Evolutionary conservation across 176 grass and related monocot species (phyloP).

Genomic region (Zoysia pacifica): DNA sequence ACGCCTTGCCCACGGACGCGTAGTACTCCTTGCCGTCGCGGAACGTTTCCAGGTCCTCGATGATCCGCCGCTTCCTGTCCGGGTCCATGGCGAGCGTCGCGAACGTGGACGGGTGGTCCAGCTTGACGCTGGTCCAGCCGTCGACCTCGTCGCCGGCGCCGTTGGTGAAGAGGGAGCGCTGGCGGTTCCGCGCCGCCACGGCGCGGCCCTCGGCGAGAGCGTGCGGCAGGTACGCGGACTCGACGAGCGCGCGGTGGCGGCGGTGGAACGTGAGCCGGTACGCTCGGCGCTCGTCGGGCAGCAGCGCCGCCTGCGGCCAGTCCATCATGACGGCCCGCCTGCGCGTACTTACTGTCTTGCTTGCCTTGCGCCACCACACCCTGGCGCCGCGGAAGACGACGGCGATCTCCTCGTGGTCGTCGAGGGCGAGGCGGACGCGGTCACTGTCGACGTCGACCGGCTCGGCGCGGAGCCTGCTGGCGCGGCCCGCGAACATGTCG

Average conservation of each 20-base stretch:
- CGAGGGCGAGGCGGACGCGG: too few relatives aligned
- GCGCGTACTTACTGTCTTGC: too few relatives aligned
- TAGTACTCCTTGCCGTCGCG: too few relatives aligned
- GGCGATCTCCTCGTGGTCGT: too few relatives aligned
- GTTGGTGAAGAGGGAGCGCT: slow-evolving; percentile 58
- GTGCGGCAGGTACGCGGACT: slow-evolving; percentile 42
- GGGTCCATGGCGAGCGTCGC: slow-evolving; percentile 9
- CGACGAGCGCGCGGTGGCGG: slow-evolving; percentile 32
- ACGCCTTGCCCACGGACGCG: too few relatives aligned
- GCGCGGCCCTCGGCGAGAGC: slow-evolving; percentile 44
- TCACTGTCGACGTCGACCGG: too few relatives aligned
- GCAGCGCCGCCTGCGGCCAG: too few relatives aligned
- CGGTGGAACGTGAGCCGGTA: slow-evolving; percentile 38
- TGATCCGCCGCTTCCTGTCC: background rate
- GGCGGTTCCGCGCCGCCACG: slow-evolving; percentile 29
- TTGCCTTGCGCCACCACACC: too few relatives aligned
- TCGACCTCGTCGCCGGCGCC: background rate
- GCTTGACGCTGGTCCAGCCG: background rate
- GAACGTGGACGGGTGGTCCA: background rate
- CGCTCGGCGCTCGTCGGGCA: slow-evolving; percentile 14
- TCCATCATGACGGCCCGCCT: too few relatives aligned
- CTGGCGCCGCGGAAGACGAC: too few relatives aligned
- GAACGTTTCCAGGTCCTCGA: too few relatives aligned
- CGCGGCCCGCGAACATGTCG: background rate
- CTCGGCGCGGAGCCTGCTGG: background rate